A percentile compares a stretch with the other conserved stretches of the same genome.
Conservation (phyloP, 1,139 yeast species). For the Pichia sp. region DNA sequence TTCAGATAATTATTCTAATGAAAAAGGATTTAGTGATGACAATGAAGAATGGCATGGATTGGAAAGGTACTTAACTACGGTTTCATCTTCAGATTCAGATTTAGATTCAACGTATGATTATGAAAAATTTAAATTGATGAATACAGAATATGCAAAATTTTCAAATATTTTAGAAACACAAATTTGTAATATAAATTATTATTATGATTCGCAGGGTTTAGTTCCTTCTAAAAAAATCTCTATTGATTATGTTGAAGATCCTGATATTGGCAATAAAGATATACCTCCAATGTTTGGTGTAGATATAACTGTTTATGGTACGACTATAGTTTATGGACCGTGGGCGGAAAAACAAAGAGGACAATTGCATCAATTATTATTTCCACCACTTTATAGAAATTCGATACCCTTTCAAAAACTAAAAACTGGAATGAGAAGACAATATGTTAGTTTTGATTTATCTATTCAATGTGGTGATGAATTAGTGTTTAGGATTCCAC, state of each 20-base stretch:
- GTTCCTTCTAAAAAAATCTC: constrained; percentile 34
- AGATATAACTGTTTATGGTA: constrained; percentile 51
- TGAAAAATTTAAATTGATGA: constrained; percentile 4
- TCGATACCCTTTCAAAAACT: constrained; percentile 39
- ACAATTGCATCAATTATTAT: constrained; percentile 57
- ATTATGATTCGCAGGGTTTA: constrained; percentile 65
- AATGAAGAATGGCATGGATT: constrained; percentile 30
- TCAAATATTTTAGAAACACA: constrained; percentile 69
- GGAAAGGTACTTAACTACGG: constrained; percentile 25
- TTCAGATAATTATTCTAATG: constrained; percentile 6
- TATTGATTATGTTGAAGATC: constrained; percentile 25
- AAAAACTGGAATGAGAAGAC: constrained; percentile 46
- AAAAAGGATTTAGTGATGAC: constrained; percentile 11
- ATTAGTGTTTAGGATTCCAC: constrained; percentile 69
- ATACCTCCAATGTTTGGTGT: constrained; percentile 62
- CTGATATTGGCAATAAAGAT: constrained; percentile 51
- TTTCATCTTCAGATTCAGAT: constrained; percentile 3
- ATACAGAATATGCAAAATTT: constrained; percentile 75
- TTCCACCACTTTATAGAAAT: constrained; percentile 65
- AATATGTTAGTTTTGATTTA: constrained; percentile 50
- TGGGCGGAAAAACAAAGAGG: constrained; percentile 89
- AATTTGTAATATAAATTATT: constrained; percentile 47
- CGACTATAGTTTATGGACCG: constrained; percentile 83
- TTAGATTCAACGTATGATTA: constrained; percentile 6
- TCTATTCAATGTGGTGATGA: constrained; percentile 55